phyloP scores from a whole-genome alignment of 371 early-diverging fungal species.

The Phascolomyces articulosus region DNA sequence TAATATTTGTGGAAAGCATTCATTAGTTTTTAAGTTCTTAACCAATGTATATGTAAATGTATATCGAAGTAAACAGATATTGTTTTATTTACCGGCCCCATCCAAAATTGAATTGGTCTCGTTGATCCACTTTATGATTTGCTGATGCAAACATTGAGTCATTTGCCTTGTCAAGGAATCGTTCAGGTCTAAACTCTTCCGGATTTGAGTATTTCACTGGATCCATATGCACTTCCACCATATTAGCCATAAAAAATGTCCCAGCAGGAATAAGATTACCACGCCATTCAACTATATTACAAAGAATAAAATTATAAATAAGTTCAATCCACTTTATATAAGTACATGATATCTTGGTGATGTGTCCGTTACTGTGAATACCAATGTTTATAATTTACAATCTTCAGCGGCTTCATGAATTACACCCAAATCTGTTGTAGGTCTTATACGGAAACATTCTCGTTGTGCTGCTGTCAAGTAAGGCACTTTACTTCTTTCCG shows the following conservation, averaged over 20 bases:
- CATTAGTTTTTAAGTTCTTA: neutral
- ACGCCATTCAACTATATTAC: constrained; percentile 7
- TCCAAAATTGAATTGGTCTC: constrained; percentile 25
- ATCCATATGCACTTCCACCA: constrained; percentile 16
- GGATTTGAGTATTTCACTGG: constrained; percentile 7
- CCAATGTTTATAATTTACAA: no score
- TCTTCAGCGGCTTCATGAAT: constrained; percentile 18
- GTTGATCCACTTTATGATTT: constrained; percentile 5
- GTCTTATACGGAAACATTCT: constrained; percentile 23
- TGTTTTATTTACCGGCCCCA: constrained; percentile 11
- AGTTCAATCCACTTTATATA: no score
- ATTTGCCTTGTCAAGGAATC: constrained; percentile 12
- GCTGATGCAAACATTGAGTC: constrained; percentile 14
- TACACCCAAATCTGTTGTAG: constrained; percentile 7
- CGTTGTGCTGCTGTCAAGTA: constrained; percentile 15
- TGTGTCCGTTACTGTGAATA: no score
- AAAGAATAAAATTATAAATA: no score
- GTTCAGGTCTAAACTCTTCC: constrained; percentile 14
- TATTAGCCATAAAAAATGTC: constrained; percentile 10
- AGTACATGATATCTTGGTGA: no score
- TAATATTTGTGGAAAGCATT: neutral
- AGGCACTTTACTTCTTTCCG: constrained; percentile 16
- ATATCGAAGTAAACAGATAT: neutral
- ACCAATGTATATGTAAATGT: neutral
- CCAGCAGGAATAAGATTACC: constrained; percentile 14